phyloP scores from a whole-genome alignment of 129 eudicot genomes.

The Chrysanthemum lavandulifolium region DNA sequence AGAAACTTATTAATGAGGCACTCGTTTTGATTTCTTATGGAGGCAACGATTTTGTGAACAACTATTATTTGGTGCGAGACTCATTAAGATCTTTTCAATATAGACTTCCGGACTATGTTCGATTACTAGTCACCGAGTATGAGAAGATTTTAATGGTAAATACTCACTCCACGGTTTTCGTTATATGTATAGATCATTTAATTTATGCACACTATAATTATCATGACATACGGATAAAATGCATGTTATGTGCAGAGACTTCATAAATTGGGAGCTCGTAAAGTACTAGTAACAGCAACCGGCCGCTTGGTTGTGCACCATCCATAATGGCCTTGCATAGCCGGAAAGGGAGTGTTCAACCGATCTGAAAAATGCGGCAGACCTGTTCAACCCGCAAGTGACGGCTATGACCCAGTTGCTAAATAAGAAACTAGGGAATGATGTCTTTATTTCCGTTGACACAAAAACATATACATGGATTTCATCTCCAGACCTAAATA shows the following conservation, averaged over 20 bases:
- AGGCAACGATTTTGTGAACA: slow-evolving; percentile 88
- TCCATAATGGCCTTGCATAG: slow-evolving; percentile 61
- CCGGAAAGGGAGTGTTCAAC: slow-evolving; percentile 55
- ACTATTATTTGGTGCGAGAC: slow-evolving; percentile 66
- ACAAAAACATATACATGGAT: slow-evolving; percentile 31
- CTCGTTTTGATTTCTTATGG: slow-evolving; percentile 72
- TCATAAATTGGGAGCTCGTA: slow-evolving; percentile 59
- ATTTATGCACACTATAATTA: background rate
- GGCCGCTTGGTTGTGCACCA: slow-evolving; percentile 88
- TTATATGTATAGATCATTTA: no score
- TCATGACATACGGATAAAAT: background rate
- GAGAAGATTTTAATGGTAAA: slow-evolving; percentile 59
- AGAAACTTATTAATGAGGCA: slow-evolving; percentile 47
- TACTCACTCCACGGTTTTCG: background rate
- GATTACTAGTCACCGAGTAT: slow-evolving; percentile 55
- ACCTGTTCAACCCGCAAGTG: slow-evolving; percentile 61
- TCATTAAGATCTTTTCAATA: slow-evolving; percentile 73
- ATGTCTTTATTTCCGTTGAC: slow-evolving; percentile 29
- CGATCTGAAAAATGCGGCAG: slow-evolving; percentile 54
- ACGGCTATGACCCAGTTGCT: slow-evolving; percentile 13
- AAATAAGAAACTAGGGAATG: slow-evolving; percentile 44
- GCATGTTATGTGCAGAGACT: slow-evolving; percentile 44
- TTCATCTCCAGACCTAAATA: slow-evolving; percentile 33
- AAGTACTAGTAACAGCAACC: slow-evolving; percentile 60
- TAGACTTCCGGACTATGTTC: slow-evolving; percentile 59